Evolutionary conservation across 768 basidiomycete species (phyloP).

Genomic region (Melanogaster broomeanus): DNA sequence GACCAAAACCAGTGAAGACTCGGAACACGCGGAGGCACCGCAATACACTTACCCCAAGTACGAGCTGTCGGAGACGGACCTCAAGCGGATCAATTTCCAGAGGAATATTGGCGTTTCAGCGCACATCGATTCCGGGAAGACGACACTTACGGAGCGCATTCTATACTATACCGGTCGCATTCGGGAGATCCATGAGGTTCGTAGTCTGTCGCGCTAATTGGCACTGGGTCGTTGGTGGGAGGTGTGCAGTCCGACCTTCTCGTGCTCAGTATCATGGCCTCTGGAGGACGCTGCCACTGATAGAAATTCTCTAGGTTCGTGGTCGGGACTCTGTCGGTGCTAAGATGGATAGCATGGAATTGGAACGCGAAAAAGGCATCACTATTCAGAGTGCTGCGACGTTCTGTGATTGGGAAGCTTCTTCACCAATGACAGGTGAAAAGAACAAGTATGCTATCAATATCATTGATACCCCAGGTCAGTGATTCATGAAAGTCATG

Average conservation of each 20-base stretch:
- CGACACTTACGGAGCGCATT: conserved; percentile 94
- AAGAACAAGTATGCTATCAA: conserved; percentile 91
- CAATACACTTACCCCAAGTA: conserved; percentile 38
- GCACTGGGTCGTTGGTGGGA: background rate
- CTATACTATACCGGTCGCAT: conserved; percentile 97
- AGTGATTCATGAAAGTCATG: background rate
- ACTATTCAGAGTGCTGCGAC: conserved; percentile 99
- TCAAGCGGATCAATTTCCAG: conserved; percentile 66
- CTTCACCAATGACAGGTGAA: conserved; percentile 57
- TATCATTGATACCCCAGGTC: conserved; percentile 98
- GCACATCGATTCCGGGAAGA: conserved; percentile 97
- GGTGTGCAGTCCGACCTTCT: conserved; percentile 1
- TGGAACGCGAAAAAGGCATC: conserved; percentile 98
- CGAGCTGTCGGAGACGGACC: conserved; percentile 65
- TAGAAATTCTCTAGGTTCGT: conserved; percentile 57
- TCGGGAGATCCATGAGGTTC: conserved; percentile 93
- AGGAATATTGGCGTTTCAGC: conserved; percentile 97
- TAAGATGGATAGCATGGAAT: conserved; percentile 99
- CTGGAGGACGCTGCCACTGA: conserved; percentile 2
- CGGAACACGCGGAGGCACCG: conserved; percentile 7
- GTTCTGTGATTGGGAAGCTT: conserved; percentile 93
- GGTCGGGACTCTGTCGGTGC: conserved; percentile 96
- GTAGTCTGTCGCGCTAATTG: conserved; percentile 21
- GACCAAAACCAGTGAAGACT: conserved; percentile 1
- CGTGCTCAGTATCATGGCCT: background rate